phyloP scores from a whole-genome alignment of 2,329 filamentous ascomycete genomes.

The Penicillium sp. region DNA sequence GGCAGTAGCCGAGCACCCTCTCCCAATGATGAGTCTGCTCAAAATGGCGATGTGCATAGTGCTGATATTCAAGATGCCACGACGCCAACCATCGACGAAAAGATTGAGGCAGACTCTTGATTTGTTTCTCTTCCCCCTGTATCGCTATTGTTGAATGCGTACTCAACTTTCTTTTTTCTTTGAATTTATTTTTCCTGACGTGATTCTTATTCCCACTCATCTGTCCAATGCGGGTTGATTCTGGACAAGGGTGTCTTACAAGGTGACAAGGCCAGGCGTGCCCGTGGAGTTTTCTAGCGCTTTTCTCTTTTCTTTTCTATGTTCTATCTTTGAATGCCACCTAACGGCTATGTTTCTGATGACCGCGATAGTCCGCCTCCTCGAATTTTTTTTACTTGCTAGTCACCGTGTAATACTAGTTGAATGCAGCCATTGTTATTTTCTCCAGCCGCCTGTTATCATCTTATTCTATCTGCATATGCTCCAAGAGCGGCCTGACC shows the following conservation, averaged over 20 bases:
- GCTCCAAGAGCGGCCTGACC: constrained; percentile 33
- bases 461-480: background rate
- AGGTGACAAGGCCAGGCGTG: constrained; percentile 18
- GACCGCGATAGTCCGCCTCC: constrained; percentile 14
- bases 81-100: background rate
- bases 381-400: constrained; percentile 15
- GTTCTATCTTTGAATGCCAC: constrained; percentile 15
- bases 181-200: constrained; percentile 7
- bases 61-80: background rate
- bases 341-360: constrained; percentile 22
- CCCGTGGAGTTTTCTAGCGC: constrained; percentile 20
- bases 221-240: constrained; percentile 12
- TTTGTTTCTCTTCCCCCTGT: background rate
- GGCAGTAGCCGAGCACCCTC: constrained; percentile 34
- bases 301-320: constrained; percentile 11
- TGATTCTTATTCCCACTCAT: constrained; percentile 10
- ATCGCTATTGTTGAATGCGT: background rate
- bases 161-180: constrained; percentile 5
- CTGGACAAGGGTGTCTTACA: constrained; percentile 22
- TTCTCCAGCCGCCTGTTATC: background rate
- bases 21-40: constrained; percentile 25
- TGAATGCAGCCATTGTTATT: constrained; percentile 21
- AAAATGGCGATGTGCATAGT: constrained; percentile 18
- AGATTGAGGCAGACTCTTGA: background rate
- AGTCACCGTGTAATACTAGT: constrained; percentile 30